Base-by-base conservation (phyloP, 805 yeast genomes). In the Jamesozyma piceae region DNA sequence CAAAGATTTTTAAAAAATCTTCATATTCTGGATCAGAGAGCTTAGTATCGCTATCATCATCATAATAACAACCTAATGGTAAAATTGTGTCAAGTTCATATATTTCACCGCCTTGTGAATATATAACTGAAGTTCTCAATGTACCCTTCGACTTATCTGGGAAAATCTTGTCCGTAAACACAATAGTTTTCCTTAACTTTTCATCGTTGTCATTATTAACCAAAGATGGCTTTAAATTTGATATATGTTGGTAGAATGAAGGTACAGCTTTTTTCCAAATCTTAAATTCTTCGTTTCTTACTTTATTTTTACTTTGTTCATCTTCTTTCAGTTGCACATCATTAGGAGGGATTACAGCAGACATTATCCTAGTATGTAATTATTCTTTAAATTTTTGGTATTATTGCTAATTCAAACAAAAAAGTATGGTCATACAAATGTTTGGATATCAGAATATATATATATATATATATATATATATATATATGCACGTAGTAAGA, bases 211-310 rank as follows among this genome's bases (percentile, higher is more conserved):
- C 55, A 36, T 46, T 47, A 11, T 43, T 54, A 34, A 48, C 48
- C 14, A 62, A 57, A 42, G 60, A 63, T 5, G 71, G 65, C 38
- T 60, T 66, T 19, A 65, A 60, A 15, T 67, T 55, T 5, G 60
- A 53, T 14, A 62, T 60, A 37, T 62, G 64, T 38, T 58, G 53
- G 61, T 86, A 86, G 46, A 86, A 66, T 49, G 83, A 67, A 3
- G 94, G 95, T 13, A 83, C 80, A 2, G 90, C 75, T 54, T 85
- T 84, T 59, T 85, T 86, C 95, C 95, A 86, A 17, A 70, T 74
- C 52, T 77, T 77, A 68, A 73, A 82, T 63, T 83, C 92, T 61
- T 83, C 94, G 53, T 83, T 83, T 47, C 72, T 69, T 9, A 80
- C 62, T 55, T 82, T 82, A 43, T 61, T 61, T 14, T 39, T 37